These are phyloP conservation scores for Trifolium repens DNA, from an alignment of 306 rosid genomes.

Conservation along the genomic window DNA sequence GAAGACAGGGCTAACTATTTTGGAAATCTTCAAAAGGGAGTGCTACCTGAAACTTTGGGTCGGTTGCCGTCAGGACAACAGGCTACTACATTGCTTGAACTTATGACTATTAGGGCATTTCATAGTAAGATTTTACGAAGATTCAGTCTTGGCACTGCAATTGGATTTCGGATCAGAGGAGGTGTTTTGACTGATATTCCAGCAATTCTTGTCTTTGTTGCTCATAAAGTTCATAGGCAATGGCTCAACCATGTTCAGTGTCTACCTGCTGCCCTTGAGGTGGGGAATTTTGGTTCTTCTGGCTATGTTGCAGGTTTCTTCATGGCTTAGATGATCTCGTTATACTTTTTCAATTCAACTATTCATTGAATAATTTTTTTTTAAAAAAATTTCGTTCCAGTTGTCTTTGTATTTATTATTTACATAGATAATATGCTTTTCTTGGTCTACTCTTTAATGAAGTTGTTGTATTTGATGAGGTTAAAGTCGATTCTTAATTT, in stretches of 20 bases:
- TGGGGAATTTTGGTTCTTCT: slow-evolving; percentile 65
- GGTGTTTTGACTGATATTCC: slow-evolving; percentile 91
- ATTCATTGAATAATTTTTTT: slow-evolving; percentile 18
- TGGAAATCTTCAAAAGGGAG: slow-evolving; percentile 93
- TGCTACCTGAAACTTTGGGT: slow-evolving; percentile 90
- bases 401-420: neutral
- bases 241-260: slow-evolving; percentile 82
- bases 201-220: slow-evolving; percentile 97
- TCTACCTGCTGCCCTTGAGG: slow-evolving; percentile 99
- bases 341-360: slow-evolving; percentile 27
- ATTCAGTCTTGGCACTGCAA: slow-evolving; percentile 94
- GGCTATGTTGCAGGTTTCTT: slow-evolving; percentile 57
- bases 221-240: slow-evolving; percentile 93
- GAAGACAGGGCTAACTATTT: slow-evolving; percentile 94
- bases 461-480: slow-evolving; percentile 24
- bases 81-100: slow-evolving; percentile 96
- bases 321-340: slow-evolving; percentile 50
- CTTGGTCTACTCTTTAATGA: neutral
- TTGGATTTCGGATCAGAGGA: slow-evolving; percentile 92
- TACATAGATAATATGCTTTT: too few species aligned
- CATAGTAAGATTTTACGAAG: slow-evolving; percentile 95
- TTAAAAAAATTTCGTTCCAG: neutral
- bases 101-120: slow-evolving; percentile 98
- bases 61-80: slow-evolving; percentile 88
- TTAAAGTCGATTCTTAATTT: slow-evolving; percentile 42